These are phyloP conservation scores for Fusarium sp. DNA, from an alignment of 2,329 filamentous ascomycete genomes.

Conservation along the genomic window DNA sequence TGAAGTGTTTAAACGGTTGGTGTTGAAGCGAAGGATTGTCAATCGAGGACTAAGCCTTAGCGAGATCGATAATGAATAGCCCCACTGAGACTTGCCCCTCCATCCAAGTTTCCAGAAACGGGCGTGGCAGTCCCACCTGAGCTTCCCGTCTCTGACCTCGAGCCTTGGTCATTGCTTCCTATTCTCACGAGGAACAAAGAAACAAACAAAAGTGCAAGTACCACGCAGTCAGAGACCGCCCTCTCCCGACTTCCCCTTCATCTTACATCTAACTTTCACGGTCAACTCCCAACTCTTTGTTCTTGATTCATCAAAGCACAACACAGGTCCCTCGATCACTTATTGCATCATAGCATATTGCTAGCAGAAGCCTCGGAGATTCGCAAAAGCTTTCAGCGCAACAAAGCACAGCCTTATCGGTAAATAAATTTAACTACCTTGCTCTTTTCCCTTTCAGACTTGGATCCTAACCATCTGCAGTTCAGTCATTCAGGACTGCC, in stretches of 20 bases:
- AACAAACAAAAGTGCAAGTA: background rate
- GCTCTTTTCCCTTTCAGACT: background rate
- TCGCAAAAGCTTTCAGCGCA: background rate
- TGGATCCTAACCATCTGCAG: background rate
- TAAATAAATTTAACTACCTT: background rate
- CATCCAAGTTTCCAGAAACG: constrained; percentile 14
- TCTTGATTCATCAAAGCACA: background rate
- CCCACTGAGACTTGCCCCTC: constrained; percentile 8
- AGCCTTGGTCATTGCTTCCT: background rate
- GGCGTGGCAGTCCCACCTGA: constrained; percentile 4
- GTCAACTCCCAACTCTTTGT: background rate
- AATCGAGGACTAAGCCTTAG: constrained; percentile 11
- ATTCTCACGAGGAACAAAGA: constrained; percentile 25
- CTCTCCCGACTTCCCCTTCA: background rate
- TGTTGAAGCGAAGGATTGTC: background rate
- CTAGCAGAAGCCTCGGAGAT: background rate
- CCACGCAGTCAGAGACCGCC: background rate
- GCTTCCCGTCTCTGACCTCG: background rate
- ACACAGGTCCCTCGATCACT: background rate
- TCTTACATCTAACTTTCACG: background rate
- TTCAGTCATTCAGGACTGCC: background rate
- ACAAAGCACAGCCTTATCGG: background rate
- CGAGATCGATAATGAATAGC: constrained; percentile 6
- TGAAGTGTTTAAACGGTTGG: background rate
- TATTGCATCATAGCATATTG: constrained; percentile 7